A percentile compares a stretch with the other conserved stretches of the same genome.
These are phyloP conservation scores for Hanseniaspora vineae DNA, from an alignment of 805 yeast species.

Conservation along the genomic window DNA sequence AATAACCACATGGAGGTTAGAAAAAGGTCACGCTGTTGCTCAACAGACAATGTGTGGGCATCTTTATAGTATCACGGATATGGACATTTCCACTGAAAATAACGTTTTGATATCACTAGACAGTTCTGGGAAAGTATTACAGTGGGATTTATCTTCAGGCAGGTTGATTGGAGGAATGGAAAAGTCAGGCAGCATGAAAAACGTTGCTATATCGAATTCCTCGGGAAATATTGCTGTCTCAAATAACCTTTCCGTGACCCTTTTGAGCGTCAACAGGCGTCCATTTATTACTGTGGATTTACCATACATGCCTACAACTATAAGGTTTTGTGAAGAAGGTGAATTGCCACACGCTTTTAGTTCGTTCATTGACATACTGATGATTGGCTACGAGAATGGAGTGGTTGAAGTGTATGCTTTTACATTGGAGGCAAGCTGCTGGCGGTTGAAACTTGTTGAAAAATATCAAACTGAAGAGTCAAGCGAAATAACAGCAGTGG, in stretches of 20 bases:
- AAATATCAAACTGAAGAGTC: constrained; percentile 13
- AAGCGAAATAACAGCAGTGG: constrained; percentile 8
- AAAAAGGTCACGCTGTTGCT: constrained; percentile 4
- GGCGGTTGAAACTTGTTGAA: constrained; percentile 16
- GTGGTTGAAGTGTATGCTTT: constrained; percentile 22
- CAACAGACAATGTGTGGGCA: constrained; percentile 38
- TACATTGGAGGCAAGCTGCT: constrained; percentile 10
- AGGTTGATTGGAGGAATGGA: constrained; percentile 32
- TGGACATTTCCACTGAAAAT: constrained; percentile 39
- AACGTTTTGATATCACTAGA: constrained; percentile 46
- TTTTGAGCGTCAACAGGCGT: not conserved
- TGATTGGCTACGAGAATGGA: constrained; percentile 26
- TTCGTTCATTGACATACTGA: constrained; percentile 21
- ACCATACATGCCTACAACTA: too few relatives aligned
- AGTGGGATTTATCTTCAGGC: constrained; percentile 54
- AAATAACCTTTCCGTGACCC: not conserved
- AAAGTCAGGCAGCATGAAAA: constrained; percentile 12
- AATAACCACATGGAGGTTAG: constrained; percentile 31
- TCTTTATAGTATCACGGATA: constrained; percentile 29
- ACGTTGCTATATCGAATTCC: constrained; percentile 36
- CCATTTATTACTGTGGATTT: not conserved
- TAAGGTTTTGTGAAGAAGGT: too few relatives aligned
- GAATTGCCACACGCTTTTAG: not conserved
- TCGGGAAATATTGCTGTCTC: constrained; percentile 39
- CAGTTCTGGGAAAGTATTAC: constrained; percentile 35